These are phyloP conservation scores for Conoideocrella luteorostrata DNA, from an alignment of 2,329 filamentous ascomycete genomes.

Conservation along the genomic window DNA sequence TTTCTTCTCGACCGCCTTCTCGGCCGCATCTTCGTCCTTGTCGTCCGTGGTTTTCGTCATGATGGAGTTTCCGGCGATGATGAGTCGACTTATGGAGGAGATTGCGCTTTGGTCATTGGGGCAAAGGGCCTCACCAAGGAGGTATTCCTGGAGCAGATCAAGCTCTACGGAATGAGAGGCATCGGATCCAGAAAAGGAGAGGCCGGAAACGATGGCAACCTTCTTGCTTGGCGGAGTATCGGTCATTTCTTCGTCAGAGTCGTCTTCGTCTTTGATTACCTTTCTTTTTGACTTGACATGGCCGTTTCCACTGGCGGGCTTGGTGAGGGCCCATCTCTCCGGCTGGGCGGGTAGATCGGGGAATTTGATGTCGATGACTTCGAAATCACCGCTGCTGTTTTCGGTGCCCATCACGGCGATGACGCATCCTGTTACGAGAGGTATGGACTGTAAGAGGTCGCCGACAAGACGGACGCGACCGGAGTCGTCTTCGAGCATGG, in stretches of 20 bases:
- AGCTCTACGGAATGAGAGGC: slow-evolving; percentile 67
- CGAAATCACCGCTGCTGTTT: slow-evolving; percentile 84
- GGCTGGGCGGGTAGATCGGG: slow-evolving; percentile 81
- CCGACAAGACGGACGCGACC: slow-evolving; percentile 79
- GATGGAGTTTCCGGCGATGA: slow-evolving; percentile 90
- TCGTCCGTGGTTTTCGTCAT: slow-evolving; percentile 49
- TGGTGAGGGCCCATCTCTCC: slow-evolving; percentile 66
- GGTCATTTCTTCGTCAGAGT: slow-evolving; percentile 50
- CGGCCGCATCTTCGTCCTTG: slow-evolving; percentile 30
- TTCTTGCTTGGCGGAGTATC: slow-evolving; percentile 41
- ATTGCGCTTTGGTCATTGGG: slow-evolving; percentile 51
- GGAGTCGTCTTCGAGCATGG: slow-evolving; percentile 94
- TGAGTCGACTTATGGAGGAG: slow-evolving; percentile 69
- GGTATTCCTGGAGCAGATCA: slow-evolving; percentile 75
- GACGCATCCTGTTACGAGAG: slow-evolving; percentile 88
- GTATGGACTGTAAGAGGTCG: slow-evolving; percentile 55
- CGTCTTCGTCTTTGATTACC: slow-evolving; percentile 31
- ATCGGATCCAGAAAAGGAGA: slow-evolving; percentile 72
- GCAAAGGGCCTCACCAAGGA: slow-evolving; percentile 73
- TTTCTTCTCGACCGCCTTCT: slow-evolving; percentile 43
- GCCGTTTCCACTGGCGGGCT: slow-evolving; percentile 30
- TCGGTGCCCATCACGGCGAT: slow-evolving; percentile 93
- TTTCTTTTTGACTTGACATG: slow-evolving; percentile 23
- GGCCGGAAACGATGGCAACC: slow-evolving; percentile 81
- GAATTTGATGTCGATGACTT: slow-evolving; percentile 83